Evolutionary conservation across 2,329 filamentous ascomycete species (phyloP), one percentile per base, ranked within the genome.

Genomic region (Mycosphaerella arachidis): DNA sequence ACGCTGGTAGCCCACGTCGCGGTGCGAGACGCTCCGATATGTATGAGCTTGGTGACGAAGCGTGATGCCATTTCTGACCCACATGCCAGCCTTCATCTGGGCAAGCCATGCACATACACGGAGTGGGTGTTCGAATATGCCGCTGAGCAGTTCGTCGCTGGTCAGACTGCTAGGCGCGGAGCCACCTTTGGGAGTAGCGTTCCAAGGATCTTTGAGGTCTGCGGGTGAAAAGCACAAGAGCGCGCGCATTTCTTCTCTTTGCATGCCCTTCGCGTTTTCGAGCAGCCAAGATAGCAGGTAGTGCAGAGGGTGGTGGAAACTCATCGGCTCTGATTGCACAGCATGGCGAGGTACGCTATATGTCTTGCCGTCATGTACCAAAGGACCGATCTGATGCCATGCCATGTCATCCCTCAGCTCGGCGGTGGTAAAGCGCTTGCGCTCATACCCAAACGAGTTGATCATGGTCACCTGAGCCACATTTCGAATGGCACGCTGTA

Each of bases 51-150:
- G 94, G 73, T 99, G 94, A 43, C 93, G 86, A 55, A 99, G 83
- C 69, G 93, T 97, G 71, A 99, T 91, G 1, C 94, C 94, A 72
- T 99, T 99, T 58, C 94, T 87, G 64, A 99, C 93, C 94, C 95
- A 99, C 87, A 97, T 96, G 55, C 92, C 91, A 18, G 93, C 92
- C 74, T 96, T 96, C 86, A 99, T 97, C 77, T 99, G 95, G 6
- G 94, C 90, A 33, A 99, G 81, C 94, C 94, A 99, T 20, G 91
- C 92, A 72, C 92, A 97, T 0, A 97, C 92, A 55, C 95, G 85
- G 4, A 99, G 80, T 0, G 95, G 93, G 69, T 91, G 96, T 73
- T 99, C 94, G 70, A 99, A 96, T 55, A 92, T 85, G 12, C 63
- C 67, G 53, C 63, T 63, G 13, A 72, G 60, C 9, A 73, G 62